Evolutionary conservation across 441 rosid species (phyloP).

Genomic region (Breynia disticha): DNA sequence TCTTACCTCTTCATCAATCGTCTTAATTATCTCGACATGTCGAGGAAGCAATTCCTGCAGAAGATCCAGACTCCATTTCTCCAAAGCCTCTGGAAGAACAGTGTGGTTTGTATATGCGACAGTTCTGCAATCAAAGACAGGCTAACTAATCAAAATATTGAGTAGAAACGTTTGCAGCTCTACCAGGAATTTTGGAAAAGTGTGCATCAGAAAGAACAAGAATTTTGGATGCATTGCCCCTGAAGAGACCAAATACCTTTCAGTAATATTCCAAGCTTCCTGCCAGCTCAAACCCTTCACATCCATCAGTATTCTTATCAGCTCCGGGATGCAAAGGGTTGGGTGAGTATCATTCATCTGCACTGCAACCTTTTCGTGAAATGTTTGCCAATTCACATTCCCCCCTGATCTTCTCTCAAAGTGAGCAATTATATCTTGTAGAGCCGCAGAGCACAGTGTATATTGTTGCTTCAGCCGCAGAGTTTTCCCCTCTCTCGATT

Average conservation of each 20-base stretch:
- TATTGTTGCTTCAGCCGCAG: slow-evolving; percentile 43
- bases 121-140: slow-evolving; percentile 21
- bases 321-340: slow-evolving; percentile 45
- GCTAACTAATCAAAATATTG: too few species aligned
- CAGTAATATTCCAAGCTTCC: slow-evolving; percentile 42
- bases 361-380: slow-evolving; percentile 38
- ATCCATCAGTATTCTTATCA: slow-evolving; percentile 45
- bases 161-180: too few species aligned
- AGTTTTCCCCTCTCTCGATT: slow-evolving; percentile 32
- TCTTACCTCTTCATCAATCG: slow-evolving; percentile 39
- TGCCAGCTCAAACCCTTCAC: slow-evolving; percentile 39
- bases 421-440: slow-evolving; percentile 36
- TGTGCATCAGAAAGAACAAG: too few species aligned
- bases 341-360: slow-evolving; percentile 58
- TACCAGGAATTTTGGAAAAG: not conserved
- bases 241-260: slow-evolving; percentile 23
- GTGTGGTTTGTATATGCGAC: slow-evolving; percentile 44
- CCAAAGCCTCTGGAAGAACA: slow-evolving; percentile 39
- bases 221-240: not conserved
- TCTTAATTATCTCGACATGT: slow-evolving; percentile 33
- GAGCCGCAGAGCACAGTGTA: slow-evolving; percentile 38
- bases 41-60: slow-evolving; percentile 38
- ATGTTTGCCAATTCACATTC: slow-evolving; percentile 24
- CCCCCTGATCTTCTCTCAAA: slow-evolving; percentile 31
- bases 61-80: slow-evolving; percentile 44